Percentiles rank a stretch among this genome's conserved stretches.
These are phyloP conservation scores for Puccinia horiana DNA, from an alignment of 1,284 basidiomycete genomes.

Conservation along the genomic window DNA sequence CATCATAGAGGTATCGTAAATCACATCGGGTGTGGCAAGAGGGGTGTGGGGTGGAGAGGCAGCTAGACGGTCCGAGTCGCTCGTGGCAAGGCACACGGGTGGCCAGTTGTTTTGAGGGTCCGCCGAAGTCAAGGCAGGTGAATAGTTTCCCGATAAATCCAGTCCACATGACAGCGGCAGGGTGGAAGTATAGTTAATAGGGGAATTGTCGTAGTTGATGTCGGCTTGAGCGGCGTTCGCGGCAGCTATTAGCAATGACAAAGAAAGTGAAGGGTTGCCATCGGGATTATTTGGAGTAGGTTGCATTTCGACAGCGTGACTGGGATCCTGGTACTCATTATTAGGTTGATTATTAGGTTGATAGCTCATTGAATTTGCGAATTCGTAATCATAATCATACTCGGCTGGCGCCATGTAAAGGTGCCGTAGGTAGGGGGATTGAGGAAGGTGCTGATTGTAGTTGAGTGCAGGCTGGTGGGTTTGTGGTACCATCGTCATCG, in stretches of 20 bases:
- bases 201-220: neutral
- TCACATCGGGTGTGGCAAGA: conserved; percentile 24
- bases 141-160: neutral
- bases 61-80: conserved; percentile 9
- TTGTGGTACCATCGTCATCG: conserved; percentile 36
- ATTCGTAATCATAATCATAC: conserved; percentile 18
- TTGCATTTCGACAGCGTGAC: conserved; percentile 8
- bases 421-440: conserved; percentile 17
- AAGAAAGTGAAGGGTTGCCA: neutral
- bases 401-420: neutral
- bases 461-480: conserved; percentile 6
- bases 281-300: conserved; percentile 4
- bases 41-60: conserved; percentile 30
- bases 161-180: neutral
- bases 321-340: neutral
- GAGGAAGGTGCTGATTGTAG: conserved; percentile 2
- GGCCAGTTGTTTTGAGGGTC: conserved; percentile 15
- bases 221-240: conserved; percentile 28
- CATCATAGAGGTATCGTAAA: conserved; percentile 17
- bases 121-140: neutral
- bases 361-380: neutral
- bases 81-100: conserved; percentile 7
- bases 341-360: neutral
- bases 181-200: neutral
- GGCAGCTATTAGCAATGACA: conserved; percentile 31